Evolutionary conservation across 495 filamentous ascomycete species (phyloP), one percentile per base, ranked within the genome.

Genomic region (Trichodelitschia bisporula): DNA sequence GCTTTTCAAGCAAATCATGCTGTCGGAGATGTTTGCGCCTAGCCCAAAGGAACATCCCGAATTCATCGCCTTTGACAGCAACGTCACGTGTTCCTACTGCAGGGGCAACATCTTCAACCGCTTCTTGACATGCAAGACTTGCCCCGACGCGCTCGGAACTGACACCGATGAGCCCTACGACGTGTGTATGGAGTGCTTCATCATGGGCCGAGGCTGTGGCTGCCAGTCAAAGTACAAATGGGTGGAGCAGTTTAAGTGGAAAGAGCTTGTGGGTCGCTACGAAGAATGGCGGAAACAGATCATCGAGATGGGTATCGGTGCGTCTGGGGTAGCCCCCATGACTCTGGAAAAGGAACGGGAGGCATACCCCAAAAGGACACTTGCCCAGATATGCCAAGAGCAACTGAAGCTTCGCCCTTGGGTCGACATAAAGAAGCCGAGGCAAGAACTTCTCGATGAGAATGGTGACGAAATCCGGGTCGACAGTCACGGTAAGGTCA

Each of bases 91-190:
- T 49, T 82, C 84, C 6, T 97, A 90, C 48, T 97, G 86, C 48
- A 61, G 86, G 12, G 77, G 78, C 33, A 93, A 93, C 40, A 86
- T 97, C 29, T 93, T 93, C 59, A 97, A 97, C 47, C 69, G 84
- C 4, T 97, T 95, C 42, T 54, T 97, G 19, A 89, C 82, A 3
- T 97, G 86, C 49, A 70, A 74, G 20, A 62, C 61, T 21, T 95
- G 86, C 44, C 59, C 72, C 18, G 37, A 50, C 19, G 54, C 58
- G 11, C 46, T 60, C 16, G 41, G 40, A 24, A 47, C 58, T n/a
- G 44, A 49, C 25, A 40, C 33, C 1, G 48, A 51, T 6, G 53
- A 52, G 12, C 53, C 72, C 0, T 97, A 93, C 43, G 86, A 97
- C 43, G 63, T 97, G 9, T 97, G 86, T 46, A 78, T 97, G 69